phyloP scores from a whole-genome alignment of 192 early-diverging fungal genomes.

The Entomortierella beljakovae region DNA sequence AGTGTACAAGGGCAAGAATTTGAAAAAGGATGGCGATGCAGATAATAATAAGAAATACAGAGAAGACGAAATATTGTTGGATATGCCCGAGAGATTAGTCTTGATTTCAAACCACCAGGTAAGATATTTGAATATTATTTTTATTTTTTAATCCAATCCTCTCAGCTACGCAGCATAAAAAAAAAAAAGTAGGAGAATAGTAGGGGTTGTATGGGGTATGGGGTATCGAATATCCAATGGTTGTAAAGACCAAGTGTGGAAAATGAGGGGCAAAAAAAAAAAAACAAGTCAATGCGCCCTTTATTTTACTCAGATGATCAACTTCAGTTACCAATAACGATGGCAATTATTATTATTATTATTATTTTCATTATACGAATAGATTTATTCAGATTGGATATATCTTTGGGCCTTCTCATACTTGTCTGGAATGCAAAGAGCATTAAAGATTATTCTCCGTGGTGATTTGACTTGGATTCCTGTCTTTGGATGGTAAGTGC shows the following conservation, averaged over 20 bases:
- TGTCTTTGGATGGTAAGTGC: constrained; percentile 81
- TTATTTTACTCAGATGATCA: constrained; percentile 23
- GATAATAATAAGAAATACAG: constrained; percentile 3
- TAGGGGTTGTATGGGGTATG: no score
- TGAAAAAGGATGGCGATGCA: constrained; percentile 23
- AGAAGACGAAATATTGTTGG: constrained; percentile 36
- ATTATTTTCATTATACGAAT: neutral
- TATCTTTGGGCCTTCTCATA: constrained; percentile 76
- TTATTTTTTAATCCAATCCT: no score
- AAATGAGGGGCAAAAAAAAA: no score
- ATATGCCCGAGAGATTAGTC: constrained; percentile 62
- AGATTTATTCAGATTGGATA: constrained; percentile 78
- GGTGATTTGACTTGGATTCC: constrained; percentile 84
- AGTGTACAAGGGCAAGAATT: constrained; percentile 17
- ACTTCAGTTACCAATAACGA: neutral
- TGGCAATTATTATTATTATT: neutral
- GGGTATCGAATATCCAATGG: no score
- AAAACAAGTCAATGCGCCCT: no score
- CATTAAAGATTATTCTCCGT: constrained; percentile 94
- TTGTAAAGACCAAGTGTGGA: no score
- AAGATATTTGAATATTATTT: constrained; percentile 2
- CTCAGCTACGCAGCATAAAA: no score
- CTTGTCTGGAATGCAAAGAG: constrained; percentile 77
- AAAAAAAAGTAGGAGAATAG: neutral
- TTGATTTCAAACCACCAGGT: constrained; percentile 72